Evolutionary conservation across 495 filamentous ascomycete genomes (phyloP).

Genomic region (Neurospora hispaniola): DNA sequence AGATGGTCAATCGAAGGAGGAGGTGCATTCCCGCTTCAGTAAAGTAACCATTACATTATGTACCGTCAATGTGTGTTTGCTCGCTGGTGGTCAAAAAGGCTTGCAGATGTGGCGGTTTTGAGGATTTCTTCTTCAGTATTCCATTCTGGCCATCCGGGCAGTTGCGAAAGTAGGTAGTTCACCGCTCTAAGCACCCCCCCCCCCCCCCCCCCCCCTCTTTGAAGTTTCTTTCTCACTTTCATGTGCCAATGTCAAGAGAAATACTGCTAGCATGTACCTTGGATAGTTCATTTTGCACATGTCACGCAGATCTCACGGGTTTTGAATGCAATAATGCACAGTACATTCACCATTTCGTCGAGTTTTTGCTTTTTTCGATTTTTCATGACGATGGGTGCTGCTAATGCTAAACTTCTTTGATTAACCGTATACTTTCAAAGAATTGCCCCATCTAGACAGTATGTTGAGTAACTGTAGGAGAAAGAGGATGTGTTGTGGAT

Average conservation of each 20-base stretch:
- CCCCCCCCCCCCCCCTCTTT: no score
- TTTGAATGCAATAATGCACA: neutral
- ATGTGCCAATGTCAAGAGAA: neutral
- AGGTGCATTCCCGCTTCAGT: no score
- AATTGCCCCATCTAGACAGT: neutral
- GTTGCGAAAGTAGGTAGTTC: no score
- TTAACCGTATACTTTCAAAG: neutral
- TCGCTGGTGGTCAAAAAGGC: no score
- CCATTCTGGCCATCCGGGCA: no score
- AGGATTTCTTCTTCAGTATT: no score
- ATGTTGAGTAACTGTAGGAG: neutral
- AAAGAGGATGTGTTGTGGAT: neutral
- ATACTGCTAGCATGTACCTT: neutral
- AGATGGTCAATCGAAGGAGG: no score
- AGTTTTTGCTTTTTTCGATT: neutral
- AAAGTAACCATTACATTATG: no score
- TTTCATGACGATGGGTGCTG: neutral
- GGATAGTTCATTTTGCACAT: neutral
- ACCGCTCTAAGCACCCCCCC: no score
- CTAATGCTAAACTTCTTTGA: neutral
- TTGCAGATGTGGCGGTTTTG: no score
- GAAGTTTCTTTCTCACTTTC: no score
- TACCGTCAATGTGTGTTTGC: no score
- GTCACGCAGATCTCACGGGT: neutral
- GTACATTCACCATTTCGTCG: neutral